Evolutionary conservation across 1,139 yeast genomes (phyloP).

Genomic region (Meyerozyma guilliermondii): DNA sequence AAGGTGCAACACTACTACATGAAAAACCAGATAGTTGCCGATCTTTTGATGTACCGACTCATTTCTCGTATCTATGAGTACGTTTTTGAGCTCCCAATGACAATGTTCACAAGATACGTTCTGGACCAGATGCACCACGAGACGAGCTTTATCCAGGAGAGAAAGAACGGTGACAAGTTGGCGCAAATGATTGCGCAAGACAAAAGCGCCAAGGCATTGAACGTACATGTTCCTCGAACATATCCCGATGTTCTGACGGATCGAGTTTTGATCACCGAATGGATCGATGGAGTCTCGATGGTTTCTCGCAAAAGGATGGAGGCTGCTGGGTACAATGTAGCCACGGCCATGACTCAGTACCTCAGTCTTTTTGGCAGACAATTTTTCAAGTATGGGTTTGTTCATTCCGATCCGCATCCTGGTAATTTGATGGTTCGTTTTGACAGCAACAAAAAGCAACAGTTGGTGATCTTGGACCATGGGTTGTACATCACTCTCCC

Average conservation of each 20-base stretch:
- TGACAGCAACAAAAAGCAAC: conserved; percentile 37
- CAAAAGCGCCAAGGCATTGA: conserved; percentile 14
- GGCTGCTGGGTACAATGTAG: conserved; percentile 36
- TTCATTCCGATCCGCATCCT: conserved; percentile 83
- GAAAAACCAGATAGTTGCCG: conserved; percentile 51
- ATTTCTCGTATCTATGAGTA: conserved; percentile 51
- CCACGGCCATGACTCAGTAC: conserved; percentile 46
- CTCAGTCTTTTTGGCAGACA: conserved; percentile 58
- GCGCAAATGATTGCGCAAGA: conserved; percentile 19
- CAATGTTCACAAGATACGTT: conserved; percentile 52
- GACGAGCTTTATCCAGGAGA: conserved; percentile 56
- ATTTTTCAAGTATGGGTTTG: conserved; percentile 69
- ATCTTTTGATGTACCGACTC: conserved; percentile 51
- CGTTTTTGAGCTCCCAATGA: conserved; percentile 61
- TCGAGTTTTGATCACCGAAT: conserved; percentile 60
- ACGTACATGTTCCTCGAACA: conserved; percentile 45
- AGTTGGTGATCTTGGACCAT: conserved; percentile 69
- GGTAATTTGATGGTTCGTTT: conserved; percentile 63
- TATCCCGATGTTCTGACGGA: conserved; percentile 42
- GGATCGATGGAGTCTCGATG: conserved; percentile 69
- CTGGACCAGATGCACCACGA: conserved; percentile 56
- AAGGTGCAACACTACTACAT: conserved; percentile 66
- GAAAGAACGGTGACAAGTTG: conserved; percentile 41
- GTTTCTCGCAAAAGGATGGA: conserved; percentile 40
- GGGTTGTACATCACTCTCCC: conserved; percentile 61